A percentile compares a stretch with the other conserved stretches of the same genome.
These are phyloP conservation scores for Calophaca sinica DNA, from an alignment of 306 rosid species.

Conservation along the genomic window DNA sequence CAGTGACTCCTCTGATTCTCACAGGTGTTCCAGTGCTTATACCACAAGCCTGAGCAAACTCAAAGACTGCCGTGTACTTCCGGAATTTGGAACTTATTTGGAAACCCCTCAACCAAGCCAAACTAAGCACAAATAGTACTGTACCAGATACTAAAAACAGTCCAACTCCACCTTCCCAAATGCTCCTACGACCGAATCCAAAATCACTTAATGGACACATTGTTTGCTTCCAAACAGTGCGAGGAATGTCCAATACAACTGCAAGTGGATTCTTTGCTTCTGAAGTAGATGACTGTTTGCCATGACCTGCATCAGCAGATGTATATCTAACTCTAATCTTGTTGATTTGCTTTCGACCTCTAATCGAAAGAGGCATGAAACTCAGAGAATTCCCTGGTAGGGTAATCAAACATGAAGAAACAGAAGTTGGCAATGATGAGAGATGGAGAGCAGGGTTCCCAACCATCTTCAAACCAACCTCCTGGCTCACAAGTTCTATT, in stretches of 20 bases:
- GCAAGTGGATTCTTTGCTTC: conserved; percentile 68
- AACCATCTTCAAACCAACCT: conserved; percentile 58
- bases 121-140: conserved; percentile 73
- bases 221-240: conserved; percentile 77
- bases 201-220: conserved; percentile 84
- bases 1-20: conserved; percentile 91
- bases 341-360: conserved; percentile 47
- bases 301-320: conserved; percentile 63
- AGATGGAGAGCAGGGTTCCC: conserved; percentile 60
- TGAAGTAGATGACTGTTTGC: conserved; percentile 60
- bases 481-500: conserved; percentile 19
- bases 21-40: conserved; percentile 91
- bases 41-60: conserved; percentile 90
- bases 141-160: conserved; percentile 84
- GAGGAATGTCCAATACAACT: conserved; percentile 72
- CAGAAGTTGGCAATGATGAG: conserved; percentile 58
- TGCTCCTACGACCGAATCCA: conserved; percentile 84
- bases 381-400: conserved; percentile 50
- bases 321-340: conserved; percentile 64
- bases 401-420: conserved; percentile 55
- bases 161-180: conserved; percentile 99
- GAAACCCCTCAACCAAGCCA: conserved; percentile 93
- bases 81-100: conserved; percentile 80
- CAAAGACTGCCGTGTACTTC: conserved; percentile 82
- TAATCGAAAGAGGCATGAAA: conserved; percentile 61